Evolutionary conservation across 2,329 filamentous ascomycete species (phyloP), one percentile per base, ranked within the genome.

Genomic region (Graphium sp.): DNA sequence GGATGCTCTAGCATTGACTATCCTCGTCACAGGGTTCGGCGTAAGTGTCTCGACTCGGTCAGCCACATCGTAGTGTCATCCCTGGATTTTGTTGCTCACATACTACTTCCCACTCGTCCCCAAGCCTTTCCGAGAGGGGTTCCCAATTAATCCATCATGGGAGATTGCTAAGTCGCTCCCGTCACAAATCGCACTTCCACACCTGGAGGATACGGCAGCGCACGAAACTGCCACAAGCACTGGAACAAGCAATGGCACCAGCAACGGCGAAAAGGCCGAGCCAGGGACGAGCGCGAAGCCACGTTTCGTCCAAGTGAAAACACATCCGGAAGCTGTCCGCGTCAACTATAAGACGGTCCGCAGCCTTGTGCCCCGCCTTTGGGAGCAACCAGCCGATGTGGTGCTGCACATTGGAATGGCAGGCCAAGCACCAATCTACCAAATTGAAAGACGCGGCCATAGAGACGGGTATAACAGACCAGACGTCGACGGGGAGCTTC

Each of bases 371-470:
- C 78, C 82, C 2, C 45, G 45, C 5, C 56, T 92, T 5, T 69
- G 81, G 53, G 54, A 59, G 22, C 32, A 33, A 18, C 49, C 55
- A 27, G 62, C 74, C 30, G 77, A 91, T 47, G 52, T 77, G 18
- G 61, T 73, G 14, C 48, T 92, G 4, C 82, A 91, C 48, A 77
- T 91, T 29, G 83, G 83, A 36, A 83, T 91, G 65, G 79, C 81
- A 46, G 45, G 77, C 47, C 42, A 67, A 53, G 39, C 62, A 48
- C 40, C 70, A 10, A 49, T 68, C 39, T 91, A 87, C 47, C 65
- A 67, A 8, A 56, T 87, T 7, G 83, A 92, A 54, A 62, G 66
- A 8, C 58, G 66, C 20, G 81, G 66, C 0, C 75, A 80, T 42
- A 65, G 78, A 21, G 72, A 80, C 39, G 75, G 75, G 4, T 92